These are phyloP conservation scores for Seiridium cupressi DNA, from an alignment of 2,329 filamentous ascomycete genomes.

Conservation along the genomic window DNA sequence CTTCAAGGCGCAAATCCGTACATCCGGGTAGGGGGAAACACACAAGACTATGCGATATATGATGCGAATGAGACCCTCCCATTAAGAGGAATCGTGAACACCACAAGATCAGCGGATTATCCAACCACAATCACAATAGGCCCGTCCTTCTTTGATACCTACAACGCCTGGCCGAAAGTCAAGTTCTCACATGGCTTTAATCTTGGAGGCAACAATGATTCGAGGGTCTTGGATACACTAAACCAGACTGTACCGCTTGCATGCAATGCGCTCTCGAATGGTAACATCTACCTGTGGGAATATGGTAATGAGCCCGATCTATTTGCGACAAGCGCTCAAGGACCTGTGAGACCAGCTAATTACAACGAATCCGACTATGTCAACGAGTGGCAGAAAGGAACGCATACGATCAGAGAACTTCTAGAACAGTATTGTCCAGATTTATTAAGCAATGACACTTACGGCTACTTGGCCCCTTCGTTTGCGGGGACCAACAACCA, in stretches of 20 bases:
- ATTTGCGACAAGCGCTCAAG: constrained; percentile 50
- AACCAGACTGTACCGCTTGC: constrained; percentile 53
- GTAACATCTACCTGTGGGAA: constrained; percentile 56
- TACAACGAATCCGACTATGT: constrained; percentile 58
- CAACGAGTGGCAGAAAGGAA: constrained; percentile 56
- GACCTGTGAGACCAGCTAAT: constrained; percentile 45
- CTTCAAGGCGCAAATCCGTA: constrained; percentile 56
- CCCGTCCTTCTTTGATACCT: constrained; percentile 62
- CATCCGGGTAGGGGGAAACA: constrained; percentile 65
- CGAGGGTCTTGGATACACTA: constrained; percentile 47
- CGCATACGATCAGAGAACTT: constrained; percentile 42
- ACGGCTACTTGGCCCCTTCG: constrained; percentile 56
- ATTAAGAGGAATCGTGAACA: constrained; percentile 51
- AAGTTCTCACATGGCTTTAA: constrained; percentile 65
- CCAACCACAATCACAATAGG: constrained; percentile 61
- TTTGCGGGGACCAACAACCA: constrained; percentile 52
- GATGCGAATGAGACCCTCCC: constrained; percentile 48
- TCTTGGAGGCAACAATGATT: constrained; percentile 48
- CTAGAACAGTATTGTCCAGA: constrained; percentile 50
- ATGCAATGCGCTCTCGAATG: constrained; percentile 52
- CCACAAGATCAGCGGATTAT: constrained; percentile 52
- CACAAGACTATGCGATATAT: constrained; percentile 64
- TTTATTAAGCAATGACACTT: constrained; percentile 35
- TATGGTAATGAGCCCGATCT: constrained; percentile 66
- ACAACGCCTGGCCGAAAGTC: constrained; percentile 52